Conservation (phyloP, 345 rosid species). For the Corymbia maculata region DNA sequence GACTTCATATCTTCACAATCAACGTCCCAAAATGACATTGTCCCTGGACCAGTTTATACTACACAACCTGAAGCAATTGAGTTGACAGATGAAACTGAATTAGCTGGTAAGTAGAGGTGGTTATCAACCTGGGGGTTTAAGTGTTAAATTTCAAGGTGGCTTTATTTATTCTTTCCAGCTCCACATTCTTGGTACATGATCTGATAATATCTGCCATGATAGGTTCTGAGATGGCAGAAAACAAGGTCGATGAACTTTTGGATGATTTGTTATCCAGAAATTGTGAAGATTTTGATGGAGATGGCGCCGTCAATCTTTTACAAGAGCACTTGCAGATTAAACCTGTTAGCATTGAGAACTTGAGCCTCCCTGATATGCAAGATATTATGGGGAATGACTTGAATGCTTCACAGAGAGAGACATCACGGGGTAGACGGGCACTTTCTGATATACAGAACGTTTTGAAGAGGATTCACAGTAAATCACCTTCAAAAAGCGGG, state of each 20-base stretch:
- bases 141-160: neutral
- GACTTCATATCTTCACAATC: slow-evolving; percentile 19
- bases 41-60: slow-evolving; percentile 5
- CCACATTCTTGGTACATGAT: neutral
- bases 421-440: slow-evolving; percentile 32
- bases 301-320: slow-evolving; percentile 39
- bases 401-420: slow-evolving; percentile 24
- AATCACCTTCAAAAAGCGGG: slow-evolving; percentile 20
- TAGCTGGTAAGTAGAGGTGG: slow-evolving; percentile 36
- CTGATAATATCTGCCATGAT: slow-evolving; percentile 8
- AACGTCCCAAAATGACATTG: slow-evolving; percentile 18
- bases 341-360: slow-evolving; percentile 29
- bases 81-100: slow-evolving; percentile 11
- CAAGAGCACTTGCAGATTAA: slow-evolving; percentile 53
- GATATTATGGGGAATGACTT: slow-evolving; percentile 36
- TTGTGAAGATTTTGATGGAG: slow-evolving; percentile 52
- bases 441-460: slow-evolving; percentile 46
- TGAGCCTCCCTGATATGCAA: slow-evolving; percentile 50
- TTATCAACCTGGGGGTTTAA: neutral
- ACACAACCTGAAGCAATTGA: slow-evolving; percentile 18
- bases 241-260: slow-evolving; percentile 29
- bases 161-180: neutral
- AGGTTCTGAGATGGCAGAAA: slow-evolving; percentile 39
- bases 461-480: slow-evolving; percentile 16
- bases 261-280: slow-evolving; percentile 40